A percentile compares a stretch with the other conserved stretches of the same genome.
Evolutionary conservation across 495 filamentous ascomycete genomes (phyloP).

Genomic region (Aspergillus mulundensis): DNA sequence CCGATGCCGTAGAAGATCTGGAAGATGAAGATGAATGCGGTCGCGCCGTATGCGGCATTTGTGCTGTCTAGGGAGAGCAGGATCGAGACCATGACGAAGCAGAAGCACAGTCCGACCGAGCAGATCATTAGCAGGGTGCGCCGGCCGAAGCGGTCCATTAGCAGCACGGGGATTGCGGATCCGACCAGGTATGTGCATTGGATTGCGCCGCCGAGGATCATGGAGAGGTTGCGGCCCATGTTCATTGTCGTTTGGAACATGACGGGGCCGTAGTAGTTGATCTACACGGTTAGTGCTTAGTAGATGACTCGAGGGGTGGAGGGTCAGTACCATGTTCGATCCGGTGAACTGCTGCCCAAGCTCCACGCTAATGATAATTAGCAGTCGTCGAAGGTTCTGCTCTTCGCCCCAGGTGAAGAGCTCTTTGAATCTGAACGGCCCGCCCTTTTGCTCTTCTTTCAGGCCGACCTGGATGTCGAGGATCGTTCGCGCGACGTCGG

Average conservation of each 20-base stretch:
- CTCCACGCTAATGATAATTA: constrained; percentile 32
- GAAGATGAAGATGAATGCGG: constrained; percentile 38
- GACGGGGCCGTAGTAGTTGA: constrained; percentile 42
- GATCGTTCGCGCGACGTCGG: constrained; percentile 15
- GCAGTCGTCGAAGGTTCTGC: constrained; percentile 39
- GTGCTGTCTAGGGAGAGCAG: constrained; percentile 24
- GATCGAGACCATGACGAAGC: constrained; percentile 33
- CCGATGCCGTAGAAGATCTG: constrained; percentile 40
- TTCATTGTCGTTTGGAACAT: constrained; percentile 52
- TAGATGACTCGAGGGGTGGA: too few relatives aligned
- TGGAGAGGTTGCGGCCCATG: constrained; percentile 45
- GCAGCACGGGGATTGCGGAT: constrained; percentile 31
- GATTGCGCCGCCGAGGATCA: constrained; percentile 50
- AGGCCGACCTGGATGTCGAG: constrained; percentile 35
- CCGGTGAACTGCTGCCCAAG: constrained; percentile 41
- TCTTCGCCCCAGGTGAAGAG: constrained; percentile 32
- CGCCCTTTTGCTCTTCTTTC: constrained; percentile 31
- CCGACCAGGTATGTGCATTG: constrained; percentile 35
- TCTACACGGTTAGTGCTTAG: constrained; percentile 13
- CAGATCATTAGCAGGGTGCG: constrained; percentile 47
- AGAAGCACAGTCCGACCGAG: constrained; percentile 42
- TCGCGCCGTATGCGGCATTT: constrained; percentile 33
- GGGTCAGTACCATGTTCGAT: constrained; percentile 38
- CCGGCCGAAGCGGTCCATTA: constrained; percentile 52
- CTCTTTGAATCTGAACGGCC: constrained; percentile 37